Evolutionary conservation across 225 moss, liverwort and hornwort genomes (phyloP).

Genomic region (Lunularia cruciata): DNA sequence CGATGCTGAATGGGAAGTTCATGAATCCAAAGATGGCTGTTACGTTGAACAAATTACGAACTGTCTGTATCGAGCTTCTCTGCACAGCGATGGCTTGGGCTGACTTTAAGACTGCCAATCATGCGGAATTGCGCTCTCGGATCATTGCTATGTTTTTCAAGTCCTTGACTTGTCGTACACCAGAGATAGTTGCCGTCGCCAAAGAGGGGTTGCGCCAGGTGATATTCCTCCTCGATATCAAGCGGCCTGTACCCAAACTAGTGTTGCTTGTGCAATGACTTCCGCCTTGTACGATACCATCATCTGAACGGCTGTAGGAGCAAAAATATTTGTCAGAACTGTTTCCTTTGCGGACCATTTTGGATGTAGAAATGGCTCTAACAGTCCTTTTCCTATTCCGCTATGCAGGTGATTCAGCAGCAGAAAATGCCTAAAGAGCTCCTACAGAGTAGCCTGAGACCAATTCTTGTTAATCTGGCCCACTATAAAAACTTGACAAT

Average conservation of each 20-base stretch:
- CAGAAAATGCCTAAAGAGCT: slow-evolving; percentile 99
- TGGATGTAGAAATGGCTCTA: background rate
- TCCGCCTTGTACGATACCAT: too few species aligned
- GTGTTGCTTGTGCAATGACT: background rate
- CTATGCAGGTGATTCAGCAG: slow-evolving; percentile 91
- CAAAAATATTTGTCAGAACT: too few species aligned
- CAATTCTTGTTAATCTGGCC: slow-evolving; percentile 96
- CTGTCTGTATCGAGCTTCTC: slow-evolving; percentile 96
- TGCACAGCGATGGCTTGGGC: slow-evolving; percentile 99
- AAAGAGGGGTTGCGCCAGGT: slow-evolving; percentile 99
- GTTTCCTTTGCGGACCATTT: background rate
- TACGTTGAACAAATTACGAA: slow-evolving; percentile 87
- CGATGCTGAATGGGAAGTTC: slow-evolving; percentile 85
- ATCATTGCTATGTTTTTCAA: slow-evolving; percentile 99
- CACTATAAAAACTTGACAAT: slow-evolving; percentile 99
- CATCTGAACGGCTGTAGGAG: background rate
- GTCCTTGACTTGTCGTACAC: slow-evolving; percentile 94
- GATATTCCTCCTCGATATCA: background rate
- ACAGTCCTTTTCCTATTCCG: background rate
- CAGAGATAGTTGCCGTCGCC: slow-evolving; percentile 98
- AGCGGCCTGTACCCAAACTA: background rate
- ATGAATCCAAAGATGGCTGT: slow-evolving; percentile 99
- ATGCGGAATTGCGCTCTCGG: slow-evolving; percentile 90
- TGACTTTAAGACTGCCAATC: slow-evolving; percentile 94
- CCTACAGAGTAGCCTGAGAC: slow-evolving; percentile 94